Conservation (phyloP, 2,329 filamentous ascomycete species). For the Colletotrichum ledebouriae region DNA sequence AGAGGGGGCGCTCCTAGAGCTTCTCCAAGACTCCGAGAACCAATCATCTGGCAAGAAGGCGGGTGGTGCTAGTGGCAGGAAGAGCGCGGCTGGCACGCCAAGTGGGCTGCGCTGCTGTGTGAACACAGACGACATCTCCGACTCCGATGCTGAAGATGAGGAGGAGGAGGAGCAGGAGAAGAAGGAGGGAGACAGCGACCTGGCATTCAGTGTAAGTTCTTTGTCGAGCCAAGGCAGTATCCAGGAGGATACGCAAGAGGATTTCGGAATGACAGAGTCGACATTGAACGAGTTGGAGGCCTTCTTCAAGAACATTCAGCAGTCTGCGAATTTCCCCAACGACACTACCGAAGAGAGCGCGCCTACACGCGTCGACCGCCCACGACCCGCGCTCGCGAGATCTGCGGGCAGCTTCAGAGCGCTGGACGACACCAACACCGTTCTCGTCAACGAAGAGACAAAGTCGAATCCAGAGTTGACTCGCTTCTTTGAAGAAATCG, state of each 20-base stretch:
- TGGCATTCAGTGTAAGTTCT: neutral
- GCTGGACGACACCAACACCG: neutral
- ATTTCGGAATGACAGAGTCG: neutral
- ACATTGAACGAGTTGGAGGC: neutral
- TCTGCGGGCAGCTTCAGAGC: neutral
- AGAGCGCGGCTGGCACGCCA: neutral
- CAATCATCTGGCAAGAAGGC: neutral
- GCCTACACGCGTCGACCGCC: neutral
- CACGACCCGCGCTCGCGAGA: conserved; percentile 1
- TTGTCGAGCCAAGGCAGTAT: neutral
- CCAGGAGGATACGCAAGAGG: neutral
- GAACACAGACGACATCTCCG: neutral
- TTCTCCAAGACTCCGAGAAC: conserved; percentile 8
- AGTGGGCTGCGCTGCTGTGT: conserved; percentile 27
- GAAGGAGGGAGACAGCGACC: too few relatives aligned
- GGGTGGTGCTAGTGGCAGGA: neutral
- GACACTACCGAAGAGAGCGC: neutral
- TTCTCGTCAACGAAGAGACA: conserved; percentile 4
- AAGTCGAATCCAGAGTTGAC: neutral
- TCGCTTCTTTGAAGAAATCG: conserved; percentile 18
- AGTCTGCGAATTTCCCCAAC: neutral
- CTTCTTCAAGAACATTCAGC: neutral
- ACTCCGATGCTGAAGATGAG: neutral
- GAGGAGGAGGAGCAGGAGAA: neutral
- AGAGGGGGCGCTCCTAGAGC: conserved; percentile 21